Base-by-base conservation (phyloP, 2,329 filamentous ascomycete species). In the Curvularia spicifera region DNA sequence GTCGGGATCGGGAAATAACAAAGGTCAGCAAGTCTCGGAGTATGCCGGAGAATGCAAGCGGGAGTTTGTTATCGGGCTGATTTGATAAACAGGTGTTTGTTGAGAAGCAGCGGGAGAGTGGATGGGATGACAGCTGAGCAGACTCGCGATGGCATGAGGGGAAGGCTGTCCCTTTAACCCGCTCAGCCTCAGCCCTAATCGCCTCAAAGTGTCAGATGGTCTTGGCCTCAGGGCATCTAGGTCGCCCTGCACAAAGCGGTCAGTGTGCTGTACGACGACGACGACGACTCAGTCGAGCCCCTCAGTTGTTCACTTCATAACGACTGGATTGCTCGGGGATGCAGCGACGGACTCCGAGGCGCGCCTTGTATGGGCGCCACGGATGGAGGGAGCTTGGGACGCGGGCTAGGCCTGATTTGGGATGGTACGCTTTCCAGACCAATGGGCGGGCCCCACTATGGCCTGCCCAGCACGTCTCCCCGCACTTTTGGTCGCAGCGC, bases 141-240 rank as follows among this genome's bases (percentile, higher is more conserved):
- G 39, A 9, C 18, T 58, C 33, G 47, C 47, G 48, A 53, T 29
- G 42, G 42, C 29, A 50, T 53, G 60, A 63, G 60, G 60, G 60
- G 60, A 63, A 63, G 57, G 9, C 60, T 56, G 45, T 50, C 51
- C 44, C 49, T 63, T 63, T 58, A 58, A 50, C 26, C 51, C 51
- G 20, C 35, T 40, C 40, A 58, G 47, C 56, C 40, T 53, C 51
- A 29, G 28, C 26, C 33, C 31, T 44, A 60, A 45, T 46, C 44
- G 53, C 35, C 13, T 31, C 43, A 22, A 43, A 40, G 20, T 47
- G 39, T 44, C 44, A 40, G 53, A 49, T 40, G 39, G 35, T 20
- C 51, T 55, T 63, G 47, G 60, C 53, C 40, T 24, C 24, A 12
- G 22, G 29, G 29, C 9, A 47, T 55, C 56, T 60, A 40, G 54